Conservation (phyloP, 1,284 basidiomycete genomes). For the Schizophyllum commune region DNA sequence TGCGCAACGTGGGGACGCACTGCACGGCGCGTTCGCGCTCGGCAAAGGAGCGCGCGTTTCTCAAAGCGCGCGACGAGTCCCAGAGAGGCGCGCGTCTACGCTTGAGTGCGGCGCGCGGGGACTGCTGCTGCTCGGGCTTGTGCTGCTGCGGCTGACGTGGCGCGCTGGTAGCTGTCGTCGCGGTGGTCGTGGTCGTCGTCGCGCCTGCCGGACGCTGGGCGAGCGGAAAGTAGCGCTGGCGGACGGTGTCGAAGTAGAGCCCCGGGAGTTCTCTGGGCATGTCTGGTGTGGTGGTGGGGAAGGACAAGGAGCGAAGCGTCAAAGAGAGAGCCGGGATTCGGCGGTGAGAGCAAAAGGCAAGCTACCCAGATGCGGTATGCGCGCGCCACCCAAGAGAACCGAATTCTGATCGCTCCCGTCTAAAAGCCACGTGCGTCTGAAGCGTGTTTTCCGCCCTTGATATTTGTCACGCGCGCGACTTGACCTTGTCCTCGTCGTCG, state of each 20-base stretch:
- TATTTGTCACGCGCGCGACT: not conserved
- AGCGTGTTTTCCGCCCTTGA: not conserved
- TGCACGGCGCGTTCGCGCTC: not conserved
- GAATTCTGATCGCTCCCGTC: not conserved
- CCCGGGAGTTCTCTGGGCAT: slow-evolving; percentile 9
- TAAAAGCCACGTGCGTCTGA: not conserved
- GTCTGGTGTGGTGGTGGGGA: not conserved
- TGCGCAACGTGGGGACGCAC: not conserved
- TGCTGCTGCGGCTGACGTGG: not conserved
- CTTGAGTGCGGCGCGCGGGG: not conserved
- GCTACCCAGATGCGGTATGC: not conserved
- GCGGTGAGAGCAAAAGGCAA: not conserved
- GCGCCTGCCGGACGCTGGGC: not conserved
- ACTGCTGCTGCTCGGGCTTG: not conserved
- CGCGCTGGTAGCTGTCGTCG: not conserved
- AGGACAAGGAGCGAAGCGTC: not conserved
- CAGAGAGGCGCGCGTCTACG: not conserved
- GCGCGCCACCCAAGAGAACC: not conserved
- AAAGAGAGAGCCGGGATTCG: not conserved
- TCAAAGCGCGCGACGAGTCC: not conserved
- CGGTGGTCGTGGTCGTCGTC: not conserved
- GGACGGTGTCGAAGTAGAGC: slow-evolving; percentile 9
- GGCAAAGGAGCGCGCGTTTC: not conserved
- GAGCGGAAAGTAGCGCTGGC: slow-evolving; percentile 13
- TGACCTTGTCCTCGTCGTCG: not conserved